Base-by-base conservation (phyloP, 2,329 filamentous ascomycete genomes). In the Monilinia fructigena region DNA sequence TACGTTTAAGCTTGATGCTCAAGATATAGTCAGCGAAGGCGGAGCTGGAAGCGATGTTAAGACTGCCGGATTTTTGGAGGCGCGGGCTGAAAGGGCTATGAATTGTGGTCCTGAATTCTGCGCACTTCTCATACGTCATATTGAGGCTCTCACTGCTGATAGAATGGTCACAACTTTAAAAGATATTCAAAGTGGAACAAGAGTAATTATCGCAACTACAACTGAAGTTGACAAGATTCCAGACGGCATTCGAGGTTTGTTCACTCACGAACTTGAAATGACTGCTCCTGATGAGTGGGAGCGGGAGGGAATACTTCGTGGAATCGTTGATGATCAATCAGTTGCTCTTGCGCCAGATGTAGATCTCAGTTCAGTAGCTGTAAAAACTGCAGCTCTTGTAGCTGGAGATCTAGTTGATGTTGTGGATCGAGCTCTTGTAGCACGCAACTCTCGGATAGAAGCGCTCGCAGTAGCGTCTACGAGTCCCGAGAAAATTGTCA, bases 211-310 rank as follows among this genome's bases (percentile, higher is more conserved):
- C 72, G 94, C 95, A 0, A 99, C 95, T 0, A 97, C 94, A 0
- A 97, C 93, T 8, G 94, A 98, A 72, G 88, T 97, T 0, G 95
- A 98, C 75, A 96, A 98, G 77, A 86, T 99, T 1, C 91, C 94
- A 0, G 93, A 97, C 73, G 91, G 91, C 0, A 88, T 98, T 26
- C 87, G 95, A 63, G 92, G 92, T 14, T 82, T 98, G 3, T 98
- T 99, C 77, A 97, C 93, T 0, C 94, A 99, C 74, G 95, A 99
- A 77, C 83, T 99, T 53, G 94, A 98, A 75, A 92, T 99, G 86
- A 86, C 83, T 55, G 95, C 95, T 0, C 95, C 95, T 0, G 93
- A 98, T 72, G 95, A 99, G 76, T 88, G 87, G 35, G 94, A 98
- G 78, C 85, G 95, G 79, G 93, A 97, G 79, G 90, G 90, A 2